phyloP scores from a whole-genome alignment of 805 yeast species.

The Lachancea dasiensis region DNA sequence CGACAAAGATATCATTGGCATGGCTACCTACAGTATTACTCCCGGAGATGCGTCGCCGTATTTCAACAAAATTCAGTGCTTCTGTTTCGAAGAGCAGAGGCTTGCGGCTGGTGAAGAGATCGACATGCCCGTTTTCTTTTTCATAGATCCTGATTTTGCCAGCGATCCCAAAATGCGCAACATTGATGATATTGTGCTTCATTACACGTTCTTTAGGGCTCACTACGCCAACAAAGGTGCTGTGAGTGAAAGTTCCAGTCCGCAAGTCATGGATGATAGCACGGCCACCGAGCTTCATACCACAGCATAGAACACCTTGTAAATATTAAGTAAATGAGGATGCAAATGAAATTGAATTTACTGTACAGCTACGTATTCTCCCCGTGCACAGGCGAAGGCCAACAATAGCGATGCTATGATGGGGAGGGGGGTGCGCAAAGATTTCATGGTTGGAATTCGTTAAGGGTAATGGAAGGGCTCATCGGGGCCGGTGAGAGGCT shows the following conservation, averaged over 20 bases:
- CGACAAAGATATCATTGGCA: slow-evolving; percentile 88
- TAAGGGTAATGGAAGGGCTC: slow-evolving; percentile 21
- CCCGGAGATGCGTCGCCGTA: slow-evolving; percentile 97
- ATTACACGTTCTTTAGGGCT: slow-evolving; percentile 82
- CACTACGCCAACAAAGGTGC: slow-evolving; percentile 40
- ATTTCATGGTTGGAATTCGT: slow-evolving; percentile 16
- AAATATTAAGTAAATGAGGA: too few species aligned
- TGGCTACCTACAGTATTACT: slow-evolving; percentile 96
- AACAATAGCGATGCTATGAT: too few species aligned
- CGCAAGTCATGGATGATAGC: slow-evolving; percentile 5
- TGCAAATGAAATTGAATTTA: too few species aligned
- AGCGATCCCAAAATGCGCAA: slow-evolving; percentile 89
- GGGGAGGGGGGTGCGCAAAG: background rate
- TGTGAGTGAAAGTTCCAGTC: slow-evolving; percentile 22
- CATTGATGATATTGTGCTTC: slow-evolving; percentile 81
- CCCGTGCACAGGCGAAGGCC: too few species aligned
- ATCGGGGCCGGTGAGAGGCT: slow-evolving; percentile 10
- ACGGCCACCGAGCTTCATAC: background rate
- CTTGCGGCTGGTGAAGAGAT: slow-evolving; percentile 94
- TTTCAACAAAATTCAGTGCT: slow-evolving; percentile 95
- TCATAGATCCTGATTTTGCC: slow-evolving; percentile 93
- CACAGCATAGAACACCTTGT: background rate
- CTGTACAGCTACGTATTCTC: too few species aligned
- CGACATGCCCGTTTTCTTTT: slow-evolving; percentile 97
- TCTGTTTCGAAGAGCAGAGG: slow-evolving; percentile 95